Evolutionary conservation across 352 stramenopile species (phyloP).

Genomic region (Phytophthora cactorum): DNA sequence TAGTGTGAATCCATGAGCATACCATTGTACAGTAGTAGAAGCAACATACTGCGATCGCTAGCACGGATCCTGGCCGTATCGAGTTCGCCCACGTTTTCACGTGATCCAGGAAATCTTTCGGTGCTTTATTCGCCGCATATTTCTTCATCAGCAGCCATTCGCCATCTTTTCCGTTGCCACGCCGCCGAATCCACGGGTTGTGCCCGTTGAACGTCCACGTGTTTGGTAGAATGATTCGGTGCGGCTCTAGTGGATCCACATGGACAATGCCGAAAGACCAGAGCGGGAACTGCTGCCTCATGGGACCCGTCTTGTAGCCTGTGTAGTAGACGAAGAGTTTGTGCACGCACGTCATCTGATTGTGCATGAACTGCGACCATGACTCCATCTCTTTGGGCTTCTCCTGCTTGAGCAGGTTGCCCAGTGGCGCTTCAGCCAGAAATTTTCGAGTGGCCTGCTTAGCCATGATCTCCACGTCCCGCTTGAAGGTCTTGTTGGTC

Average conservation of each 20-base stretch:
- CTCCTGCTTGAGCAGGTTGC: slow-evolving; percentile 53
- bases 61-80: slow-evolving; percentile 59
- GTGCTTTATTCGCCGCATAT: slow-evolving; percentile 55
- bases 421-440: slow-evolving; percentile 34
- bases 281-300: slow-evolving; percentile 63
- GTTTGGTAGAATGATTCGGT: slow-evolving; percentile 68
- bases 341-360: slow-evolving; percentile 77
- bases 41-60: slow-evolving; percentile 66
- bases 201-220: slow-evolving; percentile 77
- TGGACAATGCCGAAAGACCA: slow-evolving; percentile 78
- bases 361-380: slow-evolving; percentile 74
- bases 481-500: slow-evolving; percentile 51
- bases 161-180: slow-evolving; percentile 75
- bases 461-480: slow-evolving; percentile 59
- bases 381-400: slow-evolving; percentile 48
- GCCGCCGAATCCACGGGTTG: slow-evolving; percentile 60
- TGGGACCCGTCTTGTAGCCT: slow-evolving; percentile 77
- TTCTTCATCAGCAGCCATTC: slow-evolving; percentile 70
- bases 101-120: slow-evolving; percentile 51
- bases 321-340: slow-evolving; percentile 88
- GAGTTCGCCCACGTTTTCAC: slow-evolving; percentile 68
- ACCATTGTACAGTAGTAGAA: background rate
- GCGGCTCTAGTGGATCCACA: slow-evolving; percentile 80
- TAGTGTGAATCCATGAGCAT: slow-evolving; percentile 14
- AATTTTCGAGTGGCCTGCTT: slow-evolving; percentile 52